phyloP scores from a whole-genome alignment of 306 rosid species.

The Castanopsis chinensis region DNA sequence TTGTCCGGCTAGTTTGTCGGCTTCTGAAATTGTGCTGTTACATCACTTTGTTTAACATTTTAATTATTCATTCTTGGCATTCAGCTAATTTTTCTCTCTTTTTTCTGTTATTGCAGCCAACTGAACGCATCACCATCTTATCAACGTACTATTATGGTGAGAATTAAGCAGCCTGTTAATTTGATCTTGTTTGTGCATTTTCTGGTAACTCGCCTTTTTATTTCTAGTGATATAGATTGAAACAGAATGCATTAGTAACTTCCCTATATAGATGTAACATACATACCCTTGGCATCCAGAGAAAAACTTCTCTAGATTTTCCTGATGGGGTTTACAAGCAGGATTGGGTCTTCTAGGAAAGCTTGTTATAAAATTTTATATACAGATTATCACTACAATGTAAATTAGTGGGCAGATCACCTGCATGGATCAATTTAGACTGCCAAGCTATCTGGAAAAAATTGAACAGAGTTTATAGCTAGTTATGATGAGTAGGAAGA shows the following conservation, averaged over 20 bases:
- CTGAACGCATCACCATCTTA: conserved; percentile 72
- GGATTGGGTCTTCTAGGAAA: background rate
- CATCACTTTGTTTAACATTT: conserved; percentile 9
- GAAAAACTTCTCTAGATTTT: background rate
- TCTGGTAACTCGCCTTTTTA: background rate
- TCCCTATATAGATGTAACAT: background rate
- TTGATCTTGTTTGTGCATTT: background rate
- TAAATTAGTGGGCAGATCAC: background rate
- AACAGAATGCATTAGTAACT: background rate
- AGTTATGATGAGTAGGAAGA: background rate
- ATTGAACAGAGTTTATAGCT: background rate
- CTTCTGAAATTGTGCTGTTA: background rate
- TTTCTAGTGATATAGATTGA: background rate
- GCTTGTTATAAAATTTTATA: background rate
- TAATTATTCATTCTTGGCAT: conserved; percentile 1
- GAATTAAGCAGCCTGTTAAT: conserved; percentile 21
- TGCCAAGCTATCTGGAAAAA: background rate
- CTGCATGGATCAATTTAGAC: background rate
- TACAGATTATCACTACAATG: background rate
- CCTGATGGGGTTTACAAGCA: background rate
- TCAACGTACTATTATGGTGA: conserved; percentile 92
- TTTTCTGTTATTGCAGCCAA: conserved; percentile 58
- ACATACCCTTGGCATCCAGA: background rate
- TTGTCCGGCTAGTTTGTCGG: background rate
- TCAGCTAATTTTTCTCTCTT: conserved; percentile 1